These are phyloP conservation scores for Phytophthora capsici DNA, from an alignment of 352 stramenopile genomes.

Conservation along the genomic window DNA sequence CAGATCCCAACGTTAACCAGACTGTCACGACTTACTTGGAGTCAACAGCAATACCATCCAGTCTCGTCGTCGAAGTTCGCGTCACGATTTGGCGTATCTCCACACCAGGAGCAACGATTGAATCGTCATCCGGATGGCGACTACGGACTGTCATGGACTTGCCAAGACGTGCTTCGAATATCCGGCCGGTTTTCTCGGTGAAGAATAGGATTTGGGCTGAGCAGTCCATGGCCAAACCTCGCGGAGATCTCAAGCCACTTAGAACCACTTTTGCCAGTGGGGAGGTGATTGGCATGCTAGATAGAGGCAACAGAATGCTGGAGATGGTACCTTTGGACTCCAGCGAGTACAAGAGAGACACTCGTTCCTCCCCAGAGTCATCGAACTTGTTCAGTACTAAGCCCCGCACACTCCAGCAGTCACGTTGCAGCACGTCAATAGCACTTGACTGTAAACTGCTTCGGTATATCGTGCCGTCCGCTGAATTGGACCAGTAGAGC, in stretches of 20 bases:
- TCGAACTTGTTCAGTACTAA: constrained; percentile 31
- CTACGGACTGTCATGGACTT: constrained; percentile 9
- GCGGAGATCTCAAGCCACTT: constrained; percentile 49
- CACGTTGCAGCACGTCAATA: constrained; percentile 50
- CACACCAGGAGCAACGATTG: constrained; percentile 19
- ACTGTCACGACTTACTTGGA: constrained; percentile 5
- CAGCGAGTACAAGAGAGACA: constrained; percentile 60
- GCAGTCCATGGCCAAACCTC: constrained; percentile 54
- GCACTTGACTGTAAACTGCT: constrained; percentile 51
- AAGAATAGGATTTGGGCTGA: constrained; percentile 55
- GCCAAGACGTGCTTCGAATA: constrained; percentile 39
- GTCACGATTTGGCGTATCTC: constrained; percentile 44
- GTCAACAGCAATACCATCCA: constrained; percentile 72
- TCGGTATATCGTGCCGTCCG: constrained; percentile 67
- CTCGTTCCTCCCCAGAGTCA: neutral
- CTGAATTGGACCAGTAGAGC: constrained; percentile 80
- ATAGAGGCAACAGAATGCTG: constrained; percentile 15
- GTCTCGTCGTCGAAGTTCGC: constrained; percentile 47
- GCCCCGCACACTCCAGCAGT: constrained; percentile 61
- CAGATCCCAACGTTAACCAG: too few species aligned
- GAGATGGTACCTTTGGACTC: constrained; percentile 66
- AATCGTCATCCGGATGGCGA: constrained; percentile 10
- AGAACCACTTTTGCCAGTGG: constrained; percentile 39
- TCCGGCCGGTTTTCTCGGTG: constrained; percentile 74
- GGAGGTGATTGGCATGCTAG: neutral